phyloP scores from a whole-genome alignment of 2,329 filamentous ascomycete species.

The Aspergillus tanneri region DNA sequence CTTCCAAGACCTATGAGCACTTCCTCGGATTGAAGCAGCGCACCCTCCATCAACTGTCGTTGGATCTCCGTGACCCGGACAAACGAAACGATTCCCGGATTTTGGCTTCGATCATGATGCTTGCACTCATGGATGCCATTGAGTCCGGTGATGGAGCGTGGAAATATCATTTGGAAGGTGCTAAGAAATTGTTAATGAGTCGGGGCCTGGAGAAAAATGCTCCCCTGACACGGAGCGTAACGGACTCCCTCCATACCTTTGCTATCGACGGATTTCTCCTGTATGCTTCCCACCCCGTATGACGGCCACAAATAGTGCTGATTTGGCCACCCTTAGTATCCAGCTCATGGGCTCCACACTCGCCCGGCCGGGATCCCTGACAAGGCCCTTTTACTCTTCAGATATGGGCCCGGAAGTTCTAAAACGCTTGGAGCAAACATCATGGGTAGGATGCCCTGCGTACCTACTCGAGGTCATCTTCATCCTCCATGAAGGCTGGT shows the following conservation, averaged over 20 bases:
- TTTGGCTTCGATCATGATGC: conserved; percentile 49
- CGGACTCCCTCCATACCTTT: conserved; percentile 38
- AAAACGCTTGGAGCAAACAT: conserved; percentile 41
- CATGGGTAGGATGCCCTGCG: conserved; percentile 43
- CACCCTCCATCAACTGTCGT: conserved; percentile 45
- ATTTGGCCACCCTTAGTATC: conserved; percentile 25
- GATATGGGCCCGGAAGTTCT: conserved; percentile 37
- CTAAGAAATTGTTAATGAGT: conserved; percentile 47
- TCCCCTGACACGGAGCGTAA: conserved; percentile 21
- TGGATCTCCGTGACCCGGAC: conserved; percentile 30
- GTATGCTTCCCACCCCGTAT: conserved; percentile 19
- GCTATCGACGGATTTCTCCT: conserved; percentile 40
- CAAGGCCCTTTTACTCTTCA: conserved; percentile 40
- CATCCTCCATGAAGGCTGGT: conserved; percentile 41
- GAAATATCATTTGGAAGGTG: conserved; percentile 53
- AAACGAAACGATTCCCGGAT: conserved; percentile 43
- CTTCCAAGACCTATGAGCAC: conserved; percentile 39
- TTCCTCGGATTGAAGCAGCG: conserved; percentile 51
- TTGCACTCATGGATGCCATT: conserved; percentile 52
- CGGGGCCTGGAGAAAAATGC: conserved; percentile 28
- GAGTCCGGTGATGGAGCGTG: conserved; percentile 53
- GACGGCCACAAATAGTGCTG: conserved; percentile 1
- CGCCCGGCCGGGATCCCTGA: conserved; percentile 39
- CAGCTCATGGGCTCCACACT: conserved; percentile 46
- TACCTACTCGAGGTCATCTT: conserved; percentile 44